Base-by-base conservation (phyloP, 495 filamentous ascomycete genomes). In the Parathielavia hyrcaniae region DNA sequence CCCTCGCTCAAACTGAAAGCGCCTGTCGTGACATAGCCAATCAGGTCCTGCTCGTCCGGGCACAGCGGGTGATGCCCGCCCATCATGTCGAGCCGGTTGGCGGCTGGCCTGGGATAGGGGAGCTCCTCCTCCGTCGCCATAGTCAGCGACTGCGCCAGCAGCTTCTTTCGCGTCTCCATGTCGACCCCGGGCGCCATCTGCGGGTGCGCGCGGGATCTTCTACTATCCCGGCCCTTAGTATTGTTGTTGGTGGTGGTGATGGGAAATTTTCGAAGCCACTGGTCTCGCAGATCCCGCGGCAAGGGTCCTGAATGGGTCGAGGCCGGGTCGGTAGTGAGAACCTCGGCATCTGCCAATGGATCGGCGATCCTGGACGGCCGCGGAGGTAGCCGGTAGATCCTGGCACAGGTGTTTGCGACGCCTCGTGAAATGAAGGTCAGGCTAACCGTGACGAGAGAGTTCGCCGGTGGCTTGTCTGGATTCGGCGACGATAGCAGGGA, bases 1-100 rank as follows among this genome's bases (percentile, higher is more conserved):
- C 92, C 93, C 57, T 90, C 82, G 7, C 82, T 83, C 4, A 97
- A 76, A 61, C 88, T 88, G 61, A 86, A 96, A 50, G 87, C 86
- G 2, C 92, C 93, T 2, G 85, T 87, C 22, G 90, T 96, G 20
- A 97, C 85, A 67, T 96, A 98, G 0, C 93, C 93, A 40, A 98
- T 87, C 32, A 97, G 74, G 65, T 96, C 89, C 14, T 81, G 77
- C 59, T 88, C 87, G 1, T 73, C 71, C 0, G 93, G 93, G 6
- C 88, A 82, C 1, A 81, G 66, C 0, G 88, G 82, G 57, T 88
- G 57, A 34, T 54, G 83, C 0, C 78, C 77, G 36, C 75, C 71
- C 20, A 68, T 76, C 20, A 68, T 76, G 63, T 57, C 73, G 58
- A 59, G 64, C 62, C 65, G 51, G 54, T 61, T 58, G 56, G 63